Conservation (phyloP, 2,329 filamentous ascomycete species). For the Alternaria sp. region DNA sequence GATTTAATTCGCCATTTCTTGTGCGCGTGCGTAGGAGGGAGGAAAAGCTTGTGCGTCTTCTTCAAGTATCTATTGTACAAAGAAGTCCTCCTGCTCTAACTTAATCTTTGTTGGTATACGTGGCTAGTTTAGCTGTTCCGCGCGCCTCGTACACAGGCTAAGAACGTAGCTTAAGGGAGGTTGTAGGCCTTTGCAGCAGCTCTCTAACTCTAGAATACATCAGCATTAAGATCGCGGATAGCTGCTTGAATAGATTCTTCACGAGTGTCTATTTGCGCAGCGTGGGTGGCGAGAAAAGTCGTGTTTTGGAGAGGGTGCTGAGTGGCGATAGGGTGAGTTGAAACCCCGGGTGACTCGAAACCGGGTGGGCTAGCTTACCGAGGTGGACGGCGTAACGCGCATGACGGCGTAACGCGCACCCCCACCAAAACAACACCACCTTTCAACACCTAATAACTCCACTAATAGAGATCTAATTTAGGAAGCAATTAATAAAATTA, state of each 20-base stretch:
- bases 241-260: conserved; percentile 11
- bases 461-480: too few species aligned
- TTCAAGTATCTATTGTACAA: conserved; percentile 16
- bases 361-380: not conserved
- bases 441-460: too few species aligned
- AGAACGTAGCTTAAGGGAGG: conserved; percentile 7
- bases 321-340: not conserved
- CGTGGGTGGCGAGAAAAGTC: not conserved
- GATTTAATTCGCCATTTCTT: too few species aligned
- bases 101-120: conserved; percentile 14
- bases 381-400: too few species aligned
- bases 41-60: too few species aligned
- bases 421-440: too few species aligned
- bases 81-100: conserved; percentile 12
- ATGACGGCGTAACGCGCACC: too few species aligned
- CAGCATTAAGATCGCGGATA: conserved; percentile 14
- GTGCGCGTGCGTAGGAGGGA: too few species aligned
- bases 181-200: conserved; percentile 14
- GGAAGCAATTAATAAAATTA: too few species aligned
- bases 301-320: not conserved
- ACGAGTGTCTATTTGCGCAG: conserved; percentile 8
- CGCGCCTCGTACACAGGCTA: not conserved
- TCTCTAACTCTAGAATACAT: conserved; percentile 2
- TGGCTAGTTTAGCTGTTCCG: not conserved
- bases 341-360: not conserved